Evolutionary conservation across 148 eudicot genomes (phyloP), one percentile per base, ranked within the genome.

Genomic region (Pharnaceum exiguum): DNA sequence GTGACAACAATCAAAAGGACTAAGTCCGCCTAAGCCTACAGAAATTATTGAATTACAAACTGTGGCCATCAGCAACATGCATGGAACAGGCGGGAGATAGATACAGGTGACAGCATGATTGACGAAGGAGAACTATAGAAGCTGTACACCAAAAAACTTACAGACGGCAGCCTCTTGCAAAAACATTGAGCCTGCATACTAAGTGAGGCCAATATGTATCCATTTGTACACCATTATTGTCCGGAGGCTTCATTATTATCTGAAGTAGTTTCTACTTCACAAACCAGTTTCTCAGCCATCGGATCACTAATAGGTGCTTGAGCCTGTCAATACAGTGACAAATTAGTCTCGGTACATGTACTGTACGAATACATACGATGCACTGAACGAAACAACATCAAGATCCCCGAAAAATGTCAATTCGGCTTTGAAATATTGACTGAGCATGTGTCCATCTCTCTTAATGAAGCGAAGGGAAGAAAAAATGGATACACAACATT

Each of bases 251-350:
- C 60, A 62, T 40, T 54, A 55, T 73, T 74, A 43, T 46, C 70
- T 60, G 73, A 59, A 24, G 76, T 77, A 47, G 74, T 54, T 57
- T 76, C 79, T 68, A 71, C 79, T 30, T 57, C 27, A 60, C 32
- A 53, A 28, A 30, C 67, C 59, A 46, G 66, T 56, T 77, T 62
- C 44, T 72, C 81, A 2, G 56, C 49, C 59, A 55, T 45, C 57
- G 74, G 74, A 22, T 63, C 63, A 25, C 49, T 66, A 36, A 55
- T 38, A 8, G 54, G 46, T 40, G 73, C 76, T 44, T 72, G 77
- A 60, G 44, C 71, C 88, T 82, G 77, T 65, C 50, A 59, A 55
- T 43, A 27, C 51, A 35, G 48, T 23, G 10, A 63, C 22, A 24
- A 37, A 10, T 31, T 9, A 45, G 19, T 24, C 13, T 23, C 46